Base-by-base conservation (phyloP, 805 yeast genomes). In the Limtongia smithiae region DNA sequence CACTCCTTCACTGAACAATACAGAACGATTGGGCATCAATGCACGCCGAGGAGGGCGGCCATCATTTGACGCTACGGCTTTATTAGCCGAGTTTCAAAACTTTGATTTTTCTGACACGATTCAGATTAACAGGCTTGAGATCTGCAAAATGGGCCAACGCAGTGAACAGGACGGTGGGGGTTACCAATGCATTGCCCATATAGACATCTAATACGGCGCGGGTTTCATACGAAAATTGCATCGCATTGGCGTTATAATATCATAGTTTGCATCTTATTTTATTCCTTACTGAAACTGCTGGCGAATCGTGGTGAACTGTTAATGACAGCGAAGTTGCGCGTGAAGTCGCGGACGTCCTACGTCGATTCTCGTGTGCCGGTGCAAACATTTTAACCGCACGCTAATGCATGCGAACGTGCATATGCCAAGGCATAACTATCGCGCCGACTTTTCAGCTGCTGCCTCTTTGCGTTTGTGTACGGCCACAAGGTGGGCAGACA, bases 131-230 rank as follows among this genome's bases (percentile, higher is more conserved):
- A 18, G 42, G 17, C 32, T 52, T 5, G 50, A 50, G 22, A 24
- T 52, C 4, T 52, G 57, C 41, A 38, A 32, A 20, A 52, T 52
- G 57, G 55, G 55, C 30, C 47, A 37, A 24, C 33, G 34, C 25
- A 20, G 17, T n/a, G 44, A 32, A 20, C 15, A 21, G 9, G 41
- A 45, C 18, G 54, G 54, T 9, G 54, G 57, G 14, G 54, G 54
- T 3, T 52, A 52, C 30, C 41, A 37, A 34, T 37, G 44, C 22
- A 41, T 40, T 15, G 57, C 43, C 21, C 44, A n/a, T 12, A 27
- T 47, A 14, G 35, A 43, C n/a, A n/a, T 18, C 31, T 44, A n/a
- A 44, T 45, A 22, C 44, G 31, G 33, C 21, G 12, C 14, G 25
- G 5, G 15, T 42, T 9, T 12, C 7, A 17, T 30, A 30, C 3